These are phyloP conservation scores for Trichosporon sp. DNA, from an alignment of 1,284 basidiomycete species.

Conservation along the genomic window DNA sequence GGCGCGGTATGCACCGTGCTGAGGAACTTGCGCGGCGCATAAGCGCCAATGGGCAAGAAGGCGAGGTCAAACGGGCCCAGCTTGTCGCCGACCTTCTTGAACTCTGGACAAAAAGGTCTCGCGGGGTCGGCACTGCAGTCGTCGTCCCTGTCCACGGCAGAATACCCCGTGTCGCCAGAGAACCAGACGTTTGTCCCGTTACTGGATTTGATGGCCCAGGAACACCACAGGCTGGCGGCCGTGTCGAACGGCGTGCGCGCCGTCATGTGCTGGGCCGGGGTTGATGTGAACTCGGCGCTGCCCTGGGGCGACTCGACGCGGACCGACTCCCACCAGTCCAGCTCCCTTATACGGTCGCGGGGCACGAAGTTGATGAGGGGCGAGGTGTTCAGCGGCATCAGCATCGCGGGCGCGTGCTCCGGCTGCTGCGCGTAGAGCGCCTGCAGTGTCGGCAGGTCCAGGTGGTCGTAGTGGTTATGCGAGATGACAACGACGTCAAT, in stretches of 20 bases:
- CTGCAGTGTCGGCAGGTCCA: conserved; percentile 64
- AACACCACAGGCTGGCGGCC: conserved; percentile 65
- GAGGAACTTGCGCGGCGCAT: conserved; percentile 64
- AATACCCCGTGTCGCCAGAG: conserved; percentile 66
- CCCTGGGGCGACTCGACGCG: conserved; percentile 33
- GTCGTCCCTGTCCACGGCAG: conserved; percentile 59
- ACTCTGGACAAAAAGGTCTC: conserved; percentile 57
- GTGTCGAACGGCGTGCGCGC: conserved; percentile 61
- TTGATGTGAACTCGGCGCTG: conserved; percentile 42
- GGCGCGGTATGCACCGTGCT: conserved; percentile 66
- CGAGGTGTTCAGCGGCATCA: conserved; percentile 65
- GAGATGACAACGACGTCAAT: conserved; percentile 66
- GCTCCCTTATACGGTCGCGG: conserved; percentile 60
- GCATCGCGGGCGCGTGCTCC: conserved; percentile 59
- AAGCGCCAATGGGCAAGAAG: conserved; percentile 70
- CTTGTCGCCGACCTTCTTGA: conserved; percentile 40
- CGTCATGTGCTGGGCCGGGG: conserved; percentile 61
- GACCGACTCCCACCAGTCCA: conserved; percentile 70
- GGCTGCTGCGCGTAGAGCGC: conserved; percentile 43
- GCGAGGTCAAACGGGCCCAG: conserved; percentile 65
- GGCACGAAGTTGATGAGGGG: conserved; percentile 56
- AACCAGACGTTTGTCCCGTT: conserved; percentile 62
- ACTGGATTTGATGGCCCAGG: conserved; percentile 60
- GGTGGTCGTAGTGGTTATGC: conserved; percentile 72
- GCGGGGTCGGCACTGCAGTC: conserved; percentile 36